Percentiles rank a stretch among this genome's conserved stretches.
Evolutionary conservation across 2,329 filamentous ascomycete species (phyloP).

Genomic region (Chrysoporthe austroafricana): DNA sequence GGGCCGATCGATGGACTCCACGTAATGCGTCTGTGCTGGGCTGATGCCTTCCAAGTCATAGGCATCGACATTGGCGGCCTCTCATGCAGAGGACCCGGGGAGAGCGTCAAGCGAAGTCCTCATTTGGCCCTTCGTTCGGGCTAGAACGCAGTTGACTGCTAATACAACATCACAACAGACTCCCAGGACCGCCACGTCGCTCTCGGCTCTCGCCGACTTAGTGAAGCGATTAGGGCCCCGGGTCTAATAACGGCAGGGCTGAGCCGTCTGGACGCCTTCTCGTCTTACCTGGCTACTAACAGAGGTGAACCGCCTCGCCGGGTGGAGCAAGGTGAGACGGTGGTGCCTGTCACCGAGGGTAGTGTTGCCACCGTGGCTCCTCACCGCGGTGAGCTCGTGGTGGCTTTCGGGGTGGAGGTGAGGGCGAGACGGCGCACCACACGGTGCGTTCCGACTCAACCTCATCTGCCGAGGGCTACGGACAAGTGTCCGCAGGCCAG

Average conservation of each 20-base stretch:
- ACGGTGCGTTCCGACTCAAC: not conserved
- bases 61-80: not conserved
- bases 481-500: conserved; percentile 21
- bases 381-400: not conserved
- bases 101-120: not conserved
- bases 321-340: conserved; percentile 8
- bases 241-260: conserved; percentile 26
- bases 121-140: not conserved
- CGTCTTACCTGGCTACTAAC: conserved; percentile 5
- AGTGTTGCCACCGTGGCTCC: not conserved
- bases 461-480: conserved; percentile 24
- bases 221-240: conserved; percentile 5
- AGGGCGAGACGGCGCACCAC: not conserved
- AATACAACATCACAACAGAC: conserved; percentile 13
- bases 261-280: conserved; percentile 9
- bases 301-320: conserved; percentile 3
- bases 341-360: conserved; percentile 1
- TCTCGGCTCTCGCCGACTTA: conserved; percentile 15
- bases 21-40: not conserved
- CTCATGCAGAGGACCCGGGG: not conserved
- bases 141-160: not conserved
- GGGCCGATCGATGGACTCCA: not conserved
- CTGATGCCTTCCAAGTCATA: not conserved
- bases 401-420: not conserved
- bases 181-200: conserved; percentile 22